A percentile compares a stretch with the other conserved stretches of the same genome.
phyloP scores from a whole-genome alignment of 345 rosid genomes.

The Acer yangbiense region DNA sequence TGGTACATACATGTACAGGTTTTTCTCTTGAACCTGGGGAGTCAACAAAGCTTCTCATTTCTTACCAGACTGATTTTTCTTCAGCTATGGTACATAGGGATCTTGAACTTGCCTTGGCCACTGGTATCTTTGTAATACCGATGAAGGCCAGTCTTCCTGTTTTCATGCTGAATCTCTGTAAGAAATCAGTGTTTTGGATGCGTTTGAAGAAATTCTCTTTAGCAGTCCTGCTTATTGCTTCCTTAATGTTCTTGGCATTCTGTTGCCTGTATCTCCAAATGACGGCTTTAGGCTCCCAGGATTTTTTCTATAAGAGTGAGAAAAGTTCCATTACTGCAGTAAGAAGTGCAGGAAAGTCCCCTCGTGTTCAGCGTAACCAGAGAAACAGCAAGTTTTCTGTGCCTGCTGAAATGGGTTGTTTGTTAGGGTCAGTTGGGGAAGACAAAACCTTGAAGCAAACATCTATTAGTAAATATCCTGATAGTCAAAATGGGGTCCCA shows the following conservation, averaged over 20 bases:
- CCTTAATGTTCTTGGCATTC: constrained; percentile 44
- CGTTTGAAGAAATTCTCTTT: constrained; percentile 52
- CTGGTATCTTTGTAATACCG: constrained; percentile 66
- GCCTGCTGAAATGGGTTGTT: constrained; percentile 46
- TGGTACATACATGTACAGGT: constrained; percentile 55
- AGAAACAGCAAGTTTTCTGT: constrained; percentile 31
- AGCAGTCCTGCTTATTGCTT: constrained; percentile 46
- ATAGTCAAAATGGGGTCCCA: constrained; percentile 21
- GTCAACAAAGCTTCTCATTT: constrained; percentile 55
- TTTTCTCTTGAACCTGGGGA: constrained; percentile 66
- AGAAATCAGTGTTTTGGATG: constrained; percentile 60
- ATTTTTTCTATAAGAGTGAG: constrained; percentile 35
- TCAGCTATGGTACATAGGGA: constrained; percentile 47
- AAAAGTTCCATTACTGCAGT: constrained; percentile 29
- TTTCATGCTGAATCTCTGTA: constrained; percentile 57
- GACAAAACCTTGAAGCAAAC: constrained; percentile 30
- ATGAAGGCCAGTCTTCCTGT: constrained; percentile 69
- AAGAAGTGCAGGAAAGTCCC: constrained; percentile 42
- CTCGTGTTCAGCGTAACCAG: constrained; percentile 29
- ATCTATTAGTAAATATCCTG: constrained; percentile 23
- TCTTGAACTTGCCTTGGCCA: constrained; percentile 57
- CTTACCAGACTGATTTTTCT: constrained; percentile 56
- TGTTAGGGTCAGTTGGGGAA: constrained; percentile 44
- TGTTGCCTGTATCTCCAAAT: constrained; percentile 45
- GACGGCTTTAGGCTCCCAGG: constrained; percentile 34